Conservation (phyloP, 164 flowering plant genomes). For the Vitis rotundifolia region DNA sequence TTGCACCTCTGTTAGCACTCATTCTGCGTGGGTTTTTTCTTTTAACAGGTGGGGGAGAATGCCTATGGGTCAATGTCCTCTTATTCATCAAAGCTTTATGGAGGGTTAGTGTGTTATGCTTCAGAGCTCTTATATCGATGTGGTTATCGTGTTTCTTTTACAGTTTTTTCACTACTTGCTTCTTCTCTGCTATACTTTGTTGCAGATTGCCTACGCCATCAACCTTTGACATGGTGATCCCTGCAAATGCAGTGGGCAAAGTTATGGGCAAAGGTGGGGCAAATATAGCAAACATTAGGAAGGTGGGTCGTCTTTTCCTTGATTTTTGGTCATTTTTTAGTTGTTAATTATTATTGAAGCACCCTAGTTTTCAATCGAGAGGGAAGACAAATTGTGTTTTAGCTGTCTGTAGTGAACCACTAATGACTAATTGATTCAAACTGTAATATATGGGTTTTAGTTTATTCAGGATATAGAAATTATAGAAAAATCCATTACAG, state of each 20-base stretch:
- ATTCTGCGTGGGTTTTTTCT: slow-evolving; percentile 8
- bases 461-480: no score
- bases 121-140: neutral
- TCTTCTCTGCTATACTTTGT: neutral
- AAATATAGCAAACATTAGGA: slow-evolving; percentile 73
- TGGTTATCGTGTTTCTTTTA: neutral
- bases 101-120: slow-evolving; percentile 59
- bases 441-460: no score
- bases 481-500: no score
- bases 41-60: slow-evolving; percentile 65
- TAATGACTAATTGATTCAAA: no score
- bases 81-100: slow-evolving; percentile 65
- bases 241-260: slow-evolving; percentile 83
- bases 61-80: slow-evolving; percentile 73
- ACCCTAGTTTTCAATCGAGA: no score
- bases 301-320: slow-evolving; percentile 43
- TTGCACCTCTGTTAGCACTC: neutral
- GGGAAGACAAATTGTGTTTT: no score
- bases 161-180: neutral
- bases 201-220: slow-evolving; percentile 65
- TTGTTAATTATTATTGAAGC: neutral
- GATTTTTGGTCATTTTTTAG: neutral
- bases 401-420: no score
- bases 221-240: slow-evolving; percentile 72
- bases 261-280: slow-evolving; percentile 92